Evolutionary conservation across 768 basidiomycete genomes (phyloP).

Genomic region (Russula vinacea): DNA sequence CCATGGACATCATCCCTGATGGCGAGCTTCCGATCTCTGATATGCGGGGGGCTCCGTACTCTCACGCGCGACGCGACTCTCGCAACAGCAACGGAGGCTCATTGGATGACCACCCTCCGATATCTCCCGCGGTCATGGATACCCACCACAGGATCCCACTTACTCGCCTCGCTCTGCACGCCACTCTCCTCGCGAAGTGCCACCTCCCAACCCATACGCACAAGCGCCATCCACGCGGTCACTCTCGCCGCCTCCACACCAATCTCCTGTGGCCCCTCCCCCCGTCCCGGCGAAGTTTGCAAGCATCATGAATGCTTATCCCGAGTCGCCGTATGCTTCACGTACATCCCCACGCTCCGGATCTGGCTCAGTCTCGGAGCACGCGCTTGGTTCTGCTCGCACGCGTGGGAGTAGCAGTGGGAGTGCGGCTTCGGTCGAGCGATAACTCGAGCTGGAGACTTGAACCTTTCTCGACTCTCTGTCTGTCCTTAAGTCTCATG

Average conservation of each 20-base stretch:
- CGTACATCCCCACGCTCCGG: conserved; percentile 33
- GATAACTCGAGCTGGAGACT: conserved; percentile 2
- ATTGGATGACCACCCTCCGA: conserved; percentile 25
- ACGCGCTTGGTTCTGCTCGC: conserved; percentile 31
- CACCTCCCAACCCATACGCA: conserved; percentile 21
- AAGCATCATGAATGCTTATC: conserved; percentile 70
- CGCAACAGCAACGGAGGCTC: conserved; percentile 25
- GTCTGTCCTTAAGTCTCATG: neutral
- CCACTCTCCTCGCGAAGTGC: conserved; percentile 19
- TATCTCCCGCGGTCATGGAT: conserved; percentile 24
- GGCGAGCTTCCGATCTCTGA: conserved; percentile 24
- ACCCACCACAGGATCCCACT: conserved; percentile 15
- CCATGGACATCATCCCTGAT: conserved; percentile 23
- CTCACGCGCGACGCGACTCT: conserved; percentile 23
- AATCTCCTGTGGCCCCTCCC: conserved; percentile 33
- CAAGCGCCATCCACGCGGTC: conserved; percentile 21
- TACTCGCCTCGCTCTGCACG: conserved; percentile 23
- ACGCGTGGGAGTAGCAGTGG: conserved; percentile 24
- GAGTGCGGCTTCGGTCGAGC: conserved; percentile 25
- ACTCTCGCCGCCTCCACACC: conserved; percentile 34
- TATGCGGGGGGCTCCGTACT: conserved; percentile 16
- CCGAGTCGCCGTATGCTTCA: conserved; percentile 36
- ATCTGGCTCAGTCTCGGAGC: conserved; percentile 32
- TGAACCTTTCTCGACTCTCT: neutral
- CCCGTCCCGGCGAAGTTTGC: conserved; percentile 56